A percentile compares a stretch with the other conserved stretches of the same genome.
Conservation (phyloP, 768 basidiomycete genomes). For the Russula earlei region DNA sequence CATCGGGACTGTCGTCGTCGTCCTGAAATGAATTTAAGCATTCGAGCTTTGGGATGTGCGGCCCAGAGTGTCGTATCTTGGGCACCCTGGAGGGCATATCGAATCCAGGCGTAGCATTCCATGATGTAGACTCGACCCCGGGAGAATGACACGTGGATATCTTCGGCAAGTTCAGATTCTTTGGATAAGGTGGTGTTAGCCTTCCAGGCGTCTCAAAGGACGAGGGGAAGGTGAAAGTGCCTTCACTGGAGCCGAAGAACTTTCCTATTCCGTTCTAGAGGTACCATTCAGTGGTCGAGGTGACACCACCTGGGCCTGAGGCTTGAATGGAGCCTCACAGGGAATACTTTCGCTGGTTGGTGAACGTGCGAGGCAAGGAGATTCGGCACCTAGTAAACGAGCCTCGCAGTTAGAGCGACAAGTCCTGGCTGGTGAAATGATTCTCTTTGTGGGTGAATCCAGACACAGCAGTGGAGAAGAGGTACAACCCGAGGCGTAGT, state of each 20-base stretch:
- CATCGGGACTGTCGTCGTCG: background rate
- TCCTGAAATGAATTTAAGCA: conserved; percentile 6
- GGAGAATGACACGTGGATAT: background rate
- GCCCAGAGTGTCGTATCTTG: background rate
- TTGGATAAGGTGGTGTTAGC: background rate
- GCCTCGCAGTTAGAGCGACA: background rate
- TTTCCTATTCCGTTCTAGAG: background rate
- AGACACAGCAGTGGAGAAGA: background rate
- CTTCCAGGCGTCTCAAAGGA: background rate
- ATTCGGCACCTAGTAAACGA: background rate
- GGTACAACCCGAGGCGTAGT: background rate
- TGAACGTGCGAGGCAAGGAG: background rate
- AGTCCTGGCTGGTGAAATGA: background rate
- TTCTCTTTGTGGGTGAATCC: background rate
- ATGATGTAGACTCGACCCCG: background rate
- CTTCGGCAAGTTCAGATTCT: background rate
- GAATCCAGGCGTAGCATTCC: background rate
- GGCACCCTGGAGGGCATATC: background rate
- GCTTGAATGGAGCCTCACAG: background rate
- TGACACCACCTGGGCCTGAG: background rate
- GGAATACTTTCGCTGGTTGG: background rate
- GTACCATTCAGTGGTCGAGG: background rate
- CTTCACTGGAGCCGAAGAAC: background rate
- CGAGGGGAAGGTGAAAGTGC: background rate
- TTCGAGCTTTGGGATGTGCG: background rate